Conservation (phyloP, 805 yeast species). For the Candida krabiensis region DNA sequence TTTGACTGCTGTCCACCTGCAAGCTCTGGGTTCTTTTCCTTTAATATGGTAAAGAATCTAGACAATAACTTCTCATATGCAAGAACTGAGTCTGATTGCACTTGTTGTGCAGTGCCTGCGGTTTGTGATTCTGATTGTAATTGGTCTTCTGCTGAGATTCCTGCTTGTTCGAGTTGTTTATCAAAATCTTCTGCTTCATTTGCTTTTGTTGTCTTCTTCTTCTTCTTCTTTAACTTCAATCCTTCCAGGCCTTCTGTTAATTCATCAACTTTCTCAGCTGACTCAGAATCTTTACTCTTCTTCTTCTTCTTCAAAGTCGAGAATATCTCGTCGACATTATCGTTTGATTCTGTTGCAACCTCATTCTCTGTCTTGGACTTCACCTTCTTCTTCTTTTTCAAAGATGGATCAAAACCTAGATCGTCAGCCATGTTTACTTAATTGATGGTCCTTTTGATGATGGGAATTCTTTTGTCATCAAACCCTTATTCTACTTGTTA, state of each 20-base stretch:
- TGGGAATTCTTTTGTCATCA: background rate
- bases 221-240: constrained; percentile 74
- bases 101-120: constrained; percentile 25
- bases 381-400: constrained; percentile 77
- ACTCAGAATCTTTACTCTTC: constrained; percentile 53
- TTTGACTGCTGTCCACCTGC: constrained; percentile 96
- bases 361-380: constrained; percentile 36
- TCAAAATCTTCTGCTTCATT: constrained; percentile 79
- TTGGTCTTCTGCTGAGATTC: constrained; percentile 56
- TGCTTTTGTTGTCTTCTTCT: constrained; percentile 61
- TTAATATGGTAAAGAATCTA: constrained; percentile 83
- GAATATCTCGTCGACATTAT: constrained; percentile 60
- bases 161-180: constrained; percentile 85
- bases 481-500: background rate
- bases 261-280: constrained; percentile 39
- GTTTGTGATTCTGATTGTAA: constrained; percentile 12
- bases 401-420: constrained; percentile 71
- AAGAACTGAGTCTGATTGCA: constrained; percentile 48
- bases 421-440: constrained; percentile 35
- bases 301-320: constrained; percentile 85
- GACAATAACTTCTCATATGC: constrained; percentile 74
- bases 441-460: background rate
- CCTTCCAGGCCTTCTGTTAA: constrained; percentile 67
- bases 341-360: constrained; percentile 38
- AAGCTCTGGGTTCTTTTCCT: constrained; percentile 94